Evolutionary conservation across 2,329 filamentous ascomycete species (phyloP), one percentile per base, ranked within the genome.

Genomic region (Monosporascus sp.): DNA sequence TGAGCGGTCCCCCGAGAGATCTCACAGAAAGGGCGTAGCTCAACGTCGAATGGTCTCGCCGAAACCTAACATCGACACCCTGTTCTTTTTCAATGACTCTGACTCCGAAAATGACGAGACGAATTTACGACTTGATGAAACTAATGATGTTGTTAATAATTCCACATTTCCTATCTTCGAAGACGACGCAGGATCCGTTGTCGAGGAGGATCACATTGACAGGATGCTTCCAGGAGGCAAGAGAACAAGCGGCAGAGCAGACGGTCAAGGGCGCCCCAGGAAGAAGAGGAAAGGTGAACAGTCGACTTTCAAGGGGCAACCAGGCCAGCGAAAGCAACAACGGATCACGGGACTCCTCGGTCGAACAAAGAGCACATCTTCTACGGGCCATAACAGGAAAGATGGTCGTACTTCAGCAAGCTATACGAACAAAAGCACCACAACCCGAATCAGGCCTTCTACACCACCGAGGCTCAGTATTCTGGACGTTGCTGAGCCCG

Each of bases 381-480:
- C 22, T 18, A 48, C 50, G 35, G 52, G 27, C 17, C 50, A 45
- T 47, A 25, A 14, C n/a, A 18, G 38, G 11, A 52, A 35, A 37
- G 54, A 18, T n/a, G 48, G 9, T 44, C 22, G 6, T 39, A 46
- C 25, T 37, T 37, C 48, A 37, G 53, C 25, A n/a, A 44, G 20
- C 56, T 55, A 47, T 49, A 51, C 27, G 50, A 60, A 53, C 47
- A 57, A 46, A 41, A 38, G 17, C 22, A 48, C 46, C 55, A 55
- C 48, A 46, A 55, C 18, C 17, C 22, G 44, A 48, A 22, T 44
- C 24, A 55, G 37, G 27, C 46, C 38, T 45, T 37, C 49, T 37
- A 52, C 60, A 1, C 69, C 77, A n/a, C 80, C 80, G 3, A 68
- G 65, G 20, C 71, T 87, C 20, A 79, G 83, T 58, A 84, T 87